Percentiles rank a stretch among this genome's conserved stretches.
phyloP scores from a whole-genome alignment of 1,284 basidiomycete genomes.

The Stygiomarasmius scandens region DNA sequence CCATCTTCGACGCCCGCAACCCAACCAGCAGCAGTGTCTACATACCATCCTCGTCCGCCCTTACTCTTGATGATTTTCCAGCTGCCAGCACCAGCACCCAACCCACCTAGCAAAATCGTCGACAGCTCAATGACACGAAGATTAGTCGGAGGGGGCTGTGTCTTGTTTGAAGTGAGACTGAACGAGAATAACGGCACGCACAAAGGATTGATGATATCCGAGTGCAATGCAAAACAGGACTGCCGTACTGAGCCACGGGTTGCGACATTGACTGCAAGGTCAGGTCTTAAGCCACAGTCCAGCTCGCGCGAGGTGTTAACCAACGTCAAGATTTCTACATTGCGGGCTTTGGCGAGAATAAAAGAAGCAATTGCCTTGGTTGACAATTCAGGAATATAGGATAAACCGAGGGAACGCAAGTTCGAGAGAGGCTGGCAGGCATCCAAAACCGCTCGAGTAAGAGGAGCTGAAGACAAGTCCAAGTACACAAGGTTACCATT shows the following conservation, averaged over 20 bases:
- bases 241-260: constrained; percentile 49
- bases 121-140: constrained; percentile 90
- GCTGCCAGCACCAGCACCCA: constrained; percentile 76
- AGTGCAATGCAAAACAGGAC: constrained; percentile 66
- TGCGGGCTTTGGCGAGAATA: constrained; percentile 67
- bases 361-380: constrained; percentile 74
- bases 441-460: constrained; percentile 66
- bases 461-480: constrained; percentile 84
- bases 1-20: constrained; percentile 39
- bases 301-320: constrained; percentile 79
- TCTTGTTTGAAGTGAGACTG: constrained; percentile 36
- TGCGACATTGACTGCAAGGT: constrained; percentile 24
- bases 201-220: constrained; percentile 75
- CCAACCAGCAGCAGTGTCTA: constrained; percentile 87
- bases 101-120: constrained; percentile 68
- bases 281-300: constrained; percentile 52
- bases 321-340: constrained; percentile 87
- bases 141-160: constrained; percentile 63
- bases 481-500: constrained; percentile 82
- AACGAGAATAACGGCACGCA: constrained; percentile 81
- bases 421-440: constrained; percentile 69
- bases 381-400: constrained; percentile 77
- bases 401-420: constrained; percentile 87
- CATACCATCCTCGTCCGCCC: constrained; percentile 95
- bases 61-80: constrained; percentile 93